Conservation (phyloP, 2,329 filamentous ascomycete genomes). For the Microcyclospora pomicola region DNA sequence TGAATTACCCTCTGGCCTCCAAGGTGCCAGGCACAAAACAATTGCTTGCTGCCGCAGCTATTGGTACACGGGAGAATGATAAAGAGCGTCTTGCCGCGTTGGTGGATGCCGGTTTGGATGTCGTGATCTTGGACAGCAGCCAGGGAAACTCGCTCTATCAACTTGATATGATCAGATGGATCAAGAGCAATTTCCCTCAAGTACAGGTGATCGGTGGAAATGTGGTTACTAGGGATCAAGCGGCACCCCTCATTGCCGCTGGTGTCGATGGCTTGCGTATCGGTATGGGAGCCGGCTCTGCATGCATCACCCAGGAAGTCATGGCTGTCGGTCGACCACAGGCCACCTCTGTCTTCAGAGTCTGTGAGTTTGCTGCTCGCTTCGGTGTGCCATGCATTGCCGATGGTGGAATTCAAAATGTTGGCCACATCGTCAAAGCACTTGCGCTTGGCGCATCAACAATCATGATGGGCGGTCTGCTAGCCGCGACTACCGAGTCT, state of each 20-base stretch:
- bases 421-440: conserved; percentile 98
- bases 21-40: conserved; percentile 97
- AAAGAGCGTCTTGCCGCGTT: conserved; percentile 74
- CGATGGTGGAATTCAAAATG: conserved; percentile 94
- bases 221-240: conserved; percentile 94
- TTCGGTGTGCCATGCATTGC: conserved; percentile 98
- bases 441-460: conserved; percentile 86
- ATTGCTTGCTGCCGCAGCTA: conserved; percentile 85
- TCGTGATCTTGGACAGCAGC: conserved; percentile 89
- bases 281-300: conserved; percentile 95
- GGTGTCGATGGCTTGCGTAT: conserved; percentile 94
- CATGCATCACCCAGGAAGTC: conserved; percentile 98
- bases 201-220: conserved; percentile 97
- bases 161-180: conserved; percentile 94
- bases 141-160: conserved; percentile 99
- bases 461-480: conserved; percentile 98
- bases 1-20: conserved; percentile 89
- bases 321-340: conserved; percentile 98
- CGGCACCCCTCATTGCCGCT: conserved; percentile 78
- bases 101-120: conserved; percentile 86
- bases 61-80: conserved; percentile 89
- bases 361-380: conserved; percentile 73
- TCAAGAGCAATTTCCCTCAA: conserved; percentile 72
- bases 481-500: conserved; percentile 94
- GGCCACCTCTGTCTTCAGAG: conserved; percentile 81